Evolutionary conservation across 768 basidiomycete genomes (phyloP), one percentile per base, ranked within the genome.

Genomic region (Sutorius australiensis): DNA sequence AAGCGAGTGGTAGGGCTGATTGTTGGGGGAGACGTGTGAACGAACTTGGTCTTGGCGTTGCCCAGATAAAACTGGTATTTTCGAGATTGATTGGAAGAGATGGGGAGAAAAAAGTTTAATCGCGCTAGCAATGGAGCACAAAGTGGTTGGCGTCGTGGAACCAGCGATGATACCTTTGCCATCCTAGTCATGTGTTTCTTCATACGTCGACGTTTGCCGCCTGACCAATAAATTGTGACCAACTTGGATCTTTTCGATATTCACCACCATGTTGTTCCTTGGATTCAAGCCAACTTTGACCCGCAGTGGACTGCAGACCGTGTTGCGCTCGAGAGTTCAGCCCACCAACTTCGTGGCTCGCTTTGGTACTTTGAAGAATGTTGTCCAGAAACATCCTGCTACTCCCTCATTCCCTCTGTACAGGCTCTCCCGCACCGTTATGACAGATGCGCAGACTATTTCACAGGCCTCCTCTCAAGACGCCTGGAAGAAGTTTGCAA

Each of bases 41-140:
- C 79, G 79, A 62, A 65, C 70, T 39, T 88, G 84, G 82, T 79
- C 81, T 6, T 88, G 86, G 86, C 79, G 73, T 52, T 79, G 79
- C 5, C 81, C 79, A 28, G 80, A 80, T 32, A 82, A 78, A 60
- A 81, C 80, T 10, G 82, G 85, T 8, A 78, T 90, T 21, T 90
- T 87, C 58, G 88, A 89, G 67, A 82, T 89, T 51, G 83, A 83
- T 62, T 90, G 88, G 88, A 84, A 83, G 66, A 73, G 73, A 34
- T 76, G 77, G 56, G 75, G 70, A 28, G 66, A 72, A 11, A 65
- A 79, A 37, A 81, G 84, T 65, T 76, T 88, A 34, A 76, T 90
- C 61, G 85, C 86, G 5, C 64, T 90, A 58, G 85, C 86, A 17
- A 70, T 90, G 61, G 86, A 88, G 67, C 82, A 80, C 55, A 76